Conservation (phyloP, 768 basidiomycete species). For the Collybia mongolica region DNA sequence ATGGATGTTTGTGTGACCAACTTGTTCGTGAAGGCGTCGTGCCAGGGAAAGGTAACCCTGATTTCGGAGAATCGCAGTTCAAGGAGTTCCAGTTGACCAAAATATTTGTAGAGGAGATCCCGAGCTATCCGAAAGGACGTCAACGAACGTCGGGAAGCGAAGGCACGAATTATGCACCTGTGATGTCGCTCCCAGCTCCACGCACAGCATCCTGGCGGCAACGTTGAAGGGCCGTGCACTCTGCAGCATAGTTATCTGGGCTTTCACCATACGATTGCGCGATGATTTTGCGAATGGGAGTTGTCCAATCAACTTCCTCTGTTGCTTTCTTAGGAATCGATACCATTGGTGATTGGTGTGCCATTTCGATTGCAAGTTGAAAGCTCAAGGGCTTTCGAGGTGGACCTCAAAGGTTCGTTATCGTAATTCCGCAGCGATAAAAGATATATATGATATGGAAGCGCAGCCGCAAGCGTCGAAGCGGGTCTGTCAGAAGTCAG, state of each 20-base stretch:
- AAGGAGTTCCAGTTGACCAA: conserved; percentile 96
- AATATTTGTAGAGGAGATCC: conserved; percentile 98
- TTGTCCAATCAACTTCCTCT: conserved; percentile 95
- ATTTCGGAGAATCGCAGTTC: conserved; percentile 97
- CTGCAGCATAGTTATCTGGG: conserved; percentile 84
- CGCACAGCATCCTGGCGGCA: conserved; percentile 95
- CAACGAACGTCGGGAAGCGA: neutral
- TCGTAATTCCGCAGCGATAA: too few species aligned
- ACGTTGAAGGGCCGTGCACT: conserved; percentile 82
- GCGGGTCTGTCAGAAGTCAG: too few species aligned
- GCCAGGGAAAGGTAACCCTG: conserved; percentile 94
- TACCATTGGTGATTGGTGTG: conserved; percentile 84
- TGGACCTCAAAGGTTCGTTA: neutral
- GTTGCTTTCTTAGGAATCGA: conserved; percentile 94
- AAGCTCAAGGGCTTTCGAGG: neutral
- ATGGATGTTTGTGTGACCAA: conserved; percentile 93
- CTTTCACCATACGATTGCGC: conserved; percentile 91
- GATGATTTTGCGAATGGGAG: conserved; percentile 82
- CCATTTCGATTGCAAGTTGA: conserved; percentile 38
- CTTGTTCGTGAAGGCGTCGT: conserved; percentile 95
- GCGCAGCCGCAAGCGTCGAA: too few species aligned
- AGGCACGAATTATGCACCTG: conserved; percentile 51
- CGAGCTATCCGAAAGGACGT: conserved; percentile 48
- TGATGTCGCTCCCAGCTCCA: conserved; percentile 93
- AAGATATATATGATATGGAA: too few species aligned